phyloP scores from a whole-genome alignment of 257 asterid species.

The Haberlea rhodopensis region DNA sequence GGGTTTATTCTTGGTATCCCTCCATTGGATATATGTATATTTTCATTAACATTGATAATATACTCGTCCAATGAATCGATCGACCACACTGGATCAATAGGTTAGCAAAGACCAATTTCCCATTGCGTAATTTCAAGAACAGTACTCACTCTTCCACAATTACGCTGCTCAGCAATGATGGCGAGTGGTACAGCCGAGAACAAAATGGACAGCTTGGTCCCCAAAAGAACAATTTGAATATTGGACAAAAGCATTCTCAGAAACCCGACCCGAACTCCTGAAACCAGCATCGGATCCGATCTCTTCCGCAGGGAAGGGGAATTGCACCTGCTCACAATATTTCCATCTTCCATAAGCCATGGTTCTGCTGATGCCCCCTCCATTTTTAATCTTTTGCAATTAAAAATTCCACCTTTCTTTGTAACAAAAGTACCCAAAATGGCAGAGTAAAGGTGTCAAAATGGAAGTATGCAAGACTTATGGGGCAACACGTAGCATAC shows the following conservation, averaged over 20 bases:
- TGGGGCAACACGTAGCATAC: neutral
- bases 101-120: no score
- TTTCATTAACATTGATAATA: no score
- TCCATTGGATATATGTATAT: neutral
- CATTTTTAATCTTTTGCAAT: neutral
- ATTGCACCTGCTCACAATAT: no score
- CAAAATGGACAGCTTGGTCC: conserved; percentile 68
- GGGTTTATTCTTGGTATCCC: no score
- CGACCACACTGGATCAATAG: no score
- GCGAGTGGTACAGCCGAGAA: conserved; percentile 74
- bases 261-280: conserved; percentile 39
- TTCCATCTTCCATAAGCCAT: conserved; percentile 34
- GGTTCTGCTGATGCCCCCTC: conserved; percentile 22
- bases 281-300: conserved; percentile 53
- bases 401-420: no score
- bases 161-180: conserved; percentile 41
- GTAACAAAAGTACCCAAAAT: no score
- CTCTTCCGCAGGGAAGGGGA: conserved; percentile 77
- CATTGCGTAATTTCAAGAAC: no score
- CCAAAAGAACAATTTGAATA: conserved; percentile 70
- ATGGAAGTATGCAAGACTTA: neutral
- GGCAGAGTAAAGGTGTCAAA: neutral
- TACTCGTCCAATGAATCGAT: neutral
- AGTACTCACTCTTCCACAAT: conserved; percentile 51
- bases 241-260: conserved; percentile 39